Conservation (phyloP, 176 grass and related monocot genomes). For the Alopecurus myosuroides region DNA sequence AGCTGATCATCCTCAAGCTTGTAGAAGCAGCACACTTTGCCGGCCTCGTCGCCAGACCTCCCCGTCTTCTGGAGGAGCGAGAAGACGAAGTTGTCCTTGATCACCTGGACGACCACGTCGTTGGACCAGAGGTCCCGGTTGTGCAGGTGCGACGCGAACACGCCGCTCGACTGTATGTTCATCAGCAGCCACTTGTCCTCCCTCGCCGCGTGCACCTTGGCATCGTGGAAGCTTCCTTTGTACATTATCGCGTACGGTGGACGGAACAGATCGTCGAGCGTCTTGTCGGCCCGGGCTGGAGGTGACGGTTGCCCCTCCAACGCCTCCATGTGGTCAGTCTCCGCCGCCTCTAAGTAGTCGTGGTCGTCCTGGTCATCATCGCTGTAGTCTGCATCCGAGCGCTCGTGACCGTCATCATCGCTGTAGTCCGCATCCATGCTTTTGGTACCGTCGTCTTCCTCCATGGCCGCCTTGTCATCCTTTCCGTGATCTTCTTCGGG, state of each 20-base stretch:
- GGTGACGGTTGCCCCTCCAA: neutral
- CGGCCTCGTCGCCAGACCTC: neutral
- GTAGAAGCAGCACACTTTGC: slow-evolving; percentile 27
- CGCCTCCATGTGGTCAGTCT: neutral
- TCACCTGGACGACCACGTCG: neutral
- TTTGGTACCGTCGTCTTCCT: neutral
- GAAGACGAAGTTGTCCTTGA: slow-evolving; percentile 22
- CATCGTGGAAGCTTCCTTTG: neutral
- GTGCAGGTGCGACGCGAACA: slow-evolving; percentile 7
- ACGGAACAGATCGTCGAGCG: neutral
- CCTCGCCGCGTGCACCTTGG: slow-evolving; percentile 11
- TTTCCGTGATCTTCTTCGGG: neutral
- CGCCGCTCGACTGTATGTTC: neutral
- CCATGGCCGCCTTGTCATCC: neutral
- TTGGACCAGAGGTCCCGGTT: slow-evolving; percentile 37
- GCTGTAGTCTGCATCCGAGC: neutral
- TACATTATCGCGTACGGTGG: slow-evolving; percentile 5
- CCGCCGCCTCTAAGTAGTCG: neutral
- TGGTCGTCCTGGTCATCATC: neutral
- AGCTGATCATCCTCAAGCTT: neutral
- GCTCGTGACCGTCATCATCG: neutral
- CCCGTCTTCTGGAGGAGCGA: neutral
- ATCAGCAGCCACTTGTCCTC: slow-evolving; percentile 21
- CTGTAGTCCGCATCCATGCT: neutral
- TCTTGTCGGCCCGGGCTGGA: neutral